Conservation (phyloP, 2,329 filamentous ascomycete genomes). For the Aspergillus neotritici region DNA sequence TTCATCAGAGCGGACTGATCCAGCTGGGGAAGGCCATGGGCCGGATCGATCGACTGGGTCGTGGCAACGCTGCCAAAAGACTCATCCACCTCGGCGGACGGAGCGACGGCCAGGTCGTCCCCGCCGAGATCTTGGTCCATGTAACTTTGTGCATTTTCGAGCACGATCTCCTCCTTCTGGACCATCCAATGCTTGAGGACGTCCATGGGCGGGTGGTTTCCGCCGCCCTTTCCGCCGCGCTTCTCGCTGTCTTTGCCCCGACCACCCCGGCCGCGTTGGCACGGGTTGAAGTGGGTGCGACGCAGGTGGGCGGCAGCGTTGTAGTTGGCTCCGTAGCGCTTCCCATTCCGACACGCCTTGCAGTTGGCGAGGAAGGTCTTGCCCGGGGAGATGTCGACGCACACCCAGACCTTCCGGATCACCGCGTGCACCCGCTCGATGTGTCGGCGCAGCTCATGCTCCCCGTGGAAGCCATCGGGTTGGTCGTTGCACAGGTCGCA, state of each 20-base stretch:
- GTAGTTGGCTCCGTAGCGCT: conserved; percentile 86
- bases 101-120: conserved; percentile 15
- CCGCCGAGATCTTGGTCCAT: conserved; percentile 21
- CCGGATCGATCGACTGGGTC: conserved; percentile 13
- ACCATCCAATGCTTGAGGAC: conserved; percentile 57
- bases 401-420: conserved; percentile 57
- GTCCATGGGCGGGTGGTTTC: conserved; percentile 58
- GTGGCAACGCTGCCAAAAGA: conserved; percentile 11
- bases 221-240: conserved; percentile 57
- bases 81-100: conserved; percentile 12
- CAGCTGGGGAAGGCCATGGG: conserved; percentile 19
- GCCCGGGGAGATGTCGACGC: conserved; percentile 54
- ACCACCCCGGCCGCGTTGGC: conserved; percentile 50
- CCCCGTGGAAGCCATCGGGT: conserved; percentile 74
- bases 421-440: conserved; percentile 61
- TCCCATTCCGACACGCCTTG: conserved; percentile 71
- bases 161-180: conserved; percentile 48
- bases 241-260: conserved; percentile 55
- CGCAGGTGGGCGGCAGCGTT: conserved; percentile 89
- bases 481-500: conserved; percentile 67
- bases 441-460: conserved; percentile 72
- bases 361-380: conserved; percentile 68
- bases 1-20: conserved; percentile 22
- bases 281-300: conserved; percentile 77
- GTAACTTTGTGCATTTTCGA: conserved; percentile 28